Evolutionary conservation across 2,329 filamentous ascomycete genomes (phyloP).

Genomic region (Emergomyces orientalis): DNA sequence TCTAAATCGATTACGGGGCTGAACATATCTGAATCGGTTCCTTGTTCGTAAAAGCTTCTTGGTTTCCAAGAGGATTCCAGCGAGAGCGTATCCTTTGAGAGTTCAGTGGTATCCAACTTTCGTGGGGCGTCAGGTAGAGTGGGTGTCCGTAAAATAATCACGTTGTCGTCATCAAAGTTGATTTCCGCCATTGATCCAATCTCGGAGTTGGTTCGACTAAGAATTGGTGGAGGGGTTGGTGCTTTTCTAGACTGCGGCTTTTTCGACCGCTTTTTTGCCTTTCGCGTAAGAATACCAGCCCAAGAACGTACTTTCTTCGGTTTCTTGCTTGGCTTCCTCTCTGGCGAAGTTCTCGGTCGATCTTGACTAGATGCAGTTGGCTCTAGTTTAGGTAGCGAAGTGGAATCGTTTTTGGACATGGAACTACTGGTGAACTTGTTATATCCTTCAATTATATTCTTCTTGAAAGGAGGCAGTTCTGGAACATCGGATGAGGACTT

Average conservation of each 20-base stretch:
- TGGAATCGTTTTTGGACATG: neutral
- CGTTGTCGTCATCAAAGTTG: conserved; percentile 43
- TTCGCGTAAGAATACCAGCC: conserved; percentile 45
- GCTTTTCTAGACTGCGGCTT: conserved; percentile 35
- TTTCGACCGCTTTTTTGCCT: conserved; percentile 37
- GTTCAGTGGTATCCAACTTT: conserved; percentile 13
- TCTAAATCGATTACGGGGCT: conserved; percentile 88
- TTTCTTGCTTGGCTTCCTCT: conserved; percentile 37
- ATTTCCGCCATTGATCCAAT: conserved; percentile 36
- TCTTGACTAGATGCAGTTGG: conserved; percentile 16
- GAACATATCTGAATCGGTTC: conserved; percentile 52
- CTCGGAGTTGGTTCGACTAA: conserved; percentile 33
- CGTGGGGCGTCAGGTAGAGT: conserved; percentile 29
- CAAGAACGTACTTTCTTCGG: conserved; percentile 65
- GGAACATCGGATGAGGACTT: neutral
- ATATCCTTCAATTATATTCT: conserved; percentile 2
- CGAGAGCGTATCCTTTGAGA: conserved; percentile 15
- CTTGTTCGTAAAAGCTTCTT: conserved; percentile 37
- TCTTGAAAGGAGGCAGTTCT: conserved; percentile 1
- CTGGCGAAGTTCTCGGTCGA: conserved; percentile 22
- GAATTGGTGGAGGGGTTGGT: conserved; percentile 38
- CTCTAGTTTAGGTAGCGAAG: neutral
- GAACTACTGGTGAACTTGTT: neutral
- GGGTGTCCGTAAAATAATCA: conserved; percentile 39
- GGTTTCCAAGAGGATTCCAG: conserved; percentile 37